Evolutionary conservation across 768 basidiomycete genomes (phyloP), one percentile per base, ranked within the genome.

Genomic region (Fomitopsis serialis): DNA sequence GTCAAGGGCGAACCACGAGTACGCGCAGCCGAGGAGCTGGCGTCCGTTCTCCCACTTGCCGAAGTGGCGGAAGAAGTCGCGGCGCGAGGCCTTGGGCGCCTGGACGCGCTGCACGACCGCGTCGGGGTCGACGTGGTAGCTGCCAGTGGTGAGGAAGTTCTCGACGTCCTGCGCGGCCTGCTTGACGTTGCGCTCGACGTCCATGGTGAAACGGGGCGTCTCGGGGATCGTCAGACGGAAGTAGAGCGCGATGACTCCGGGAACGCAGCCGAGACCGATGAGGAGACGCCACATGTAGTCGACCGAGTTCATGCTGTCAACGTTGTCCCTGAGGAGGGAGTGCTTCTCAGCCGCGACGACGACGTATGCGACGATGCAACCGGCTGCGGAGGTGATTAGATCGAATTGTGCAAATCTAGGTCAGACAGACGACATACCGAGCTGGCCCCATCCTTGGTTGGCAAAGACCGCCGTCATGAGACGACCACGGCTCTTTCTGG

Each of bases 401-500:
- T 35, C 29, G 46, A 2, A 44, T n/a, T 19, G 15, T 23, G 27
- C 2, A 23, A 8, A 13, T 22, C n/a, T n/a, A n/a, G 2, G 21
- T 22, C 7, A 22, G 22, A 43, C 19, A 35, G 35, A 36, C 15
- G 2, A 72, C 78, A 58, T 56, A 86, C 87, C 59, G 58, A 92
- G 80, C 68, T 92, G 84, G 46, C 92, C 92, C 86, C 88, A 95
- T 22, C 92, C 92, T 59, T 95, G 92, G 47, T 78, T 70, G 0
- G 92, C 84, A 58, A 94, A 95, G 0, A 93, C 90, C 7, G 87
- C 89, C 1, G 87, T 85, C 90, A 96, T 93, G 69, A 96, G 82
- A 22, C 92, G 78, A 44, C 92, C 92, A 59, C 92, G 82, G 45
- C 76, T 81, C 42, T 78, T 78, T 17, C 84, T 87, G 0, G 89